phyloP scores from a whole-genome alignment of 345 rosid species.

The Populus deltoides region DNA sequence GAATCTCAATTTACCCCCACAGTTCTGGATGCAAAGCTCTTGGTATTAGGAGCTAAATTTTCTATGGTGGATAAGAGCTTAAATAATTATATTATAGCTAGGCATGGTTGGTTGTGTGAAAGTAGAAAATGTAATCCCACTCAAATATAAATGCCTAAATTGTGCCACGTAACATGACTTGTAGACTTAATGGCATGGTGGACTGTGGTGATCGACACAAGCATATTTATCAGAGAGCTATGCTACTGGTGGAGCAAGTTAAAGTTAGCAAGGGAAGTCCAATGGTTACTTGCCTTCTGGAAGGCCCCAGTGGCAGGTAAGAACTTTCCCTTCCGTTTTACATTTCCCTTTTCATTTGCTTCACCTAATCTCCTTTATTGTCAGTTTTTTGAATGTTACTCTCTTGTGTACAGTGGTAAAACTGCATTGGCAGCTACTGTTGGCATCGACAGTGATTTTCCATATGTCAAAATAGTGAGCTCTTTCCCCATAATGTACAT shows the following conservation, averaged over 20 bases:
- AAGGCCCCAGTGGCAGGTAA: constrained; percentile 95
- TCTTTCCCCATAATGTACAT: constrained; percentile 5
- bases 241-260: constrained; percentile 90
- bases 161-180: constrained; percentile 13
- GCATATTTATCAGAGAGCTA: constrained; percentile 85
- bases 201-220: constrained; percentile 75
- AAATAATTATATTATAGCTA: neutral
- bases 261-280: constrained; percentile 98
- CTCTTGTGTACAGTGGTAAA: constrained; percentile 75
- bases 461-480: constrained; percentile 96
- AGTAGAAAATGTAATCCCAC: neutral
- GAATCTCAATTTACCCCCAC: neutral
- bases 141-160: constrained; percentile 11
- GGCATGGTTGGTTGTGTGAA: neutral
- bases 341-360: neutral
- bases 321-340: constrained; percentile 1
- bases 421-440: constrained; percentile 93
- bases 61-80: neutral
- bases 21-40: neutral
- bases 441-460: constrained; percentile 93
- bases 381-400: constrained; percentile 15
- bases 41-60: neutral
- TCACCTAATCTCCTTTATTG: constrained; percentile 10
- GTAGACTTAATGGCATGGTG: constrained; percentile 87
- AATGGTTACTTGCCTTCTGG: constrained; percentile 88